Conservation (phyloP, 495 filamentous ascomycete species). For the Penicillium paradoxum region DNA sequence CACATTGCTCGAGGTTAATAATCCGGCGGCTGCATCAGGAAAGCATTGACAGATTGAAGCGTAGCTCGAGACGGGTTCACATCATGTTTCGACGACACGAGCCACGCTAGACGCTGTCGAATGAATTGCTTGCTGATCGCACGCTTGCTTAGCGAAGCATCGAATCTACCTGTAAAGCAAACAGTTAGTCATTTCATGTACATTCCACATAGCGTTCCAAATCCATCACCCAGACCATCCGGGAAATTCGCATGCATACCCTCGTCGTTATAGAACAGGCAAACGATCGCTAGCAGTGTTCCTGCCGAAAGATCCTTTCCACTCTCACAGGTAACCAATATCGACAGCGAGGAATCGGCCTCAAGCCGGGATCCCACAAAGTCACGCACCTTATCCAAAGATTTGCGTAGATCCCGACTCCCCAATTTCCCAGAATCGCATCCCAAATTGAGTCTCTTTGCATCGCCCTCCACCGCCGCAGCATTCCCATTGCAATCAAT, state of each 20-base stretch:
- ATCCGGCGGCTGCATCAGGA: constrained; percentile 59
- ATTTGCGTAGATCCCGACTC: constrained; percentile 65
- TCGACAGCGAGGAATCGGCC: constrained; percentile 25
- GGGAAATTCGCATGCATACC: constrained; percentile 34
- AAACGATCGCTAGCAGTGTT: constrained; percentile 57
- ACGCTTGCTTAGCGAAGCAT: constrained; percentile 21
- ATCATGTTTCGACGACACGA: constrained; percentile 66
- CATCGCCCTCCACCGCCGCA: constrained; percentile 28
- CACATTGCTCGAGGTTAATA: constrained; percentile 21
- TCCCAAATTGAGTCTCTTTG: constrained; percentile 54
- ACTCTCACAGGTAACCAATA: constrained; percentile 56
- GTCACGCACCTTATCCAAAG: constrained; percentile 49
- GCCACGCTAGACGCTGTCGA: constrained; percentile 67
- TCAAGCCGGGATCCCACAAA: constrained; percentile 40
- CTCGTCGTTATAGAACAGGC: constrained; percentile 54
- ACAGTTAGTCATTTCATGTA: constrained; percentile 16
- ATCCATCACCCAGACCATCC: constrained; percentile 3
- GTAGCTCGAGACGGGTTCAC: constrained; percentile 77
- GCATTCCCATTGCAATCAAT: constrained; percentile 39
- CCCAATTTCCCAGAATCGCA: constrained; percentile 65
- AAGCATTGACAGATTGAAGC: constrained; percentile 81
- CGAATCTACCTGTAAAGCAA: constrained; percentile 29
- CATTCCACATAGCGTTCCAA: constrained; percentile 19
- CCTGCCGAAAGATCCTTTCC: constrained; percentile 65
- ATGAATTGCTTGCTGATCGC: constrained; percentile 70